A percentile compares a stretch with the other conserved stretches of the same genome.
Evolutionary conservation across 331 rosid species (phyloP).

Genomic region (Malus hybrid): DNA sequence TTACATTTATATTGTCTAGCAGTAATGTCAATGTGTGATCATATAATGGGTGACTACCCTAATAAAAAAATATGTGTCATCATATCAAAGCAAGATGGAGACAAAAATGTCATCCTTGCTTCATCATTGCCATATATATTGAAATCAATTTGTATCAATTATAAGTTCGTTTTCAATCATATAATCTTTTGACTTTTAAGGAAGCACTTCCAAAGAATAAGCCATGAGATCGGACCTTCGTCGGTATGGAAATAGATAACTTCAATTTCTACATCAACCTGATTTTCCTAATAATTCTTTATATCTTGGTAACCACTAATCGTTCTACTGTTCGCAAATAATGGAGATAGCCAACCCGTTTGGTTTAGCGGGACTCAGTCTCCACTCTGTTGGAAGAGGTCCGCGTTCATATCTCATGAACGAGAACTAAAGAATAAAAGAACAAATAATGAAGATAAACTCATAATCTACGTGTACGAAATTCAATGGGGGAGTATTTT

Average conservation of each 20-base stretch:
- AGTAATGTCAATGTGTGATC: neutral
- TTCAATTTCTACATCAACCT: neutral
- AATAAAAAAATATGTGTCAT: neutral
- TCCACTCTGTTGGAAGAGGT: neutral
- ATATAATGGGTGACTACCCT: neutral
- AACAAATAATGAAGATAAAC: neutral
- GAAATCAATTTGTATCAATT: too few species aligned
- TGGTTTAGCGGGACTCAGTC: neutral
- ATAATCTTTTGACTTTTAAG: neutral
- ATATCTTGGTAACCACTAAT: neutral
- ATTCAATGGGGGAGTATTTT: neutral
- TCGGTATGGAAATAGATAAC: neutral
- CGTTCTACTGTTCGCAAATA: neutral
- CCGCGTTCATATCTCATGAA: neutral
- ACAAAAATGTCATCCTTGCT: neutral
- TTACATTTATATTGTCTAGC: too few species aligned
- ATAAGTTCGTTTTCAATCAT: too few species aligned
- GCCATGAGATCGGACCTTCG: neutral
- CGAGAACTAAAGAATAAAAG: neutral
- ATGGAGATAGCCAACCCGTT: neutral
- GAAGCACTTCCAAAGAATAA: neutral
- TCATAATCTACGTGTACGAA: too few species aligned
- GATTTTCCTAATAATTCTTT: neutral
- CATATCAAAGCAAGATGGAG: neutral
- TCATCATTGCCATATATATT: neutral